These are phyloP conservation scores for Penicillium sp. DNA, from an alignment of 2,329 filamentous ascomycete species.

Conservation along the genomic window DNA sequence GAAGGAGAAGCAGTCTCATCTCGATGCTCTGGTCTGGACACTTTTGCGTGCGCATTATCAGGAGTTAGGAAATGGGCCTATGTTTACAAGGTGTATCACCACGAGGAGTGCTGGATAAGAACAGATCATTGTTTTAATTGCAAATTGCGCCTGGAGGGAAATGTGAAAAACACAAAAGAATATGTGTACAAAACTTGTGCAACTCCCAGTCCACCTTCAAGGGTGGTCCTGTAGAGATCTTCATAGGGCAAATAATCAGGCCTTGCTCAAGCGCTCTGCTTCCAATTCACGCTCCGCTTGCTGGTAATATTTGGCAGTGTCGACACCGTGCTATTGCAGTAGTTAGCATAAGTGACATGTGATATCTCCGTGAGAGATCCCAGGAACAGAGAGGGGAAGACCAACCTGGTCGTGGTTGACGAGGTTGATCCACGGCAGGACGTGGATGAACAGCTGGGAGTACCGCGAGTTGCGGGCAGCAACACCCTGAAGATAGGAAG, in stretches of 20 bases:
- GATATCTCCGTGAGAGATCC: neutral
- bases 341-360: slow-evolving; percentile 2
- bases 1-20: neutral
- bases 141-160: slow-evolving; percentile 28
- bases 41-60: neutral
- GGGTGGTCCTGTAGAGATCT: slow-evolving; percentile 2
- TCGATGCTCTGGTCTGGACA: neutral
- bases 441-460: slow-evolving; percentile 78
- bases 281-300: slow-evolving; percentile 94
- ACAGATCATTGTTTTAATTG: slow-evolving; percentile 27
- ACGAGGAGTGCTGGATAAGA: slow-evolving; percentile 11
- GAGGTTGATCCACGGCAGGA: slow-evolving; percentile 97
- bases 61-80: neutral
- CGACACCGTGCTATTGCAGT: slow-evolving; percentile 75
- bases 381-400: neutral
- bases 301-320: slow-evolving; percentile 97
- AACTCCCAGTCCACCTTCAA: slow-evolving; percentile 17
- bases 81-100: neutral
- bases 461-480: slow-evolving; percentile 92
- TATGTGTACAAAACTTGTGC: slow-evolving; percentile 35
- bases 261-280: slow-evolving; percentile 62
- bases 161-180: slow-evolving; percentile 26
- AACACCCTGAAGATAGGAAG: slow-evolving; percentile 90
- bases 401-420: slow-evolving; percentile 81
- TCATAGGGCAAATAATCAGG: slow-evolving; percentile 19